Evolutionary conservation across 1,284 basidiomycete species (phyloP), one percentile per base, ranked within the genome.

Genomic region (Ustilago tritici): DNA sequence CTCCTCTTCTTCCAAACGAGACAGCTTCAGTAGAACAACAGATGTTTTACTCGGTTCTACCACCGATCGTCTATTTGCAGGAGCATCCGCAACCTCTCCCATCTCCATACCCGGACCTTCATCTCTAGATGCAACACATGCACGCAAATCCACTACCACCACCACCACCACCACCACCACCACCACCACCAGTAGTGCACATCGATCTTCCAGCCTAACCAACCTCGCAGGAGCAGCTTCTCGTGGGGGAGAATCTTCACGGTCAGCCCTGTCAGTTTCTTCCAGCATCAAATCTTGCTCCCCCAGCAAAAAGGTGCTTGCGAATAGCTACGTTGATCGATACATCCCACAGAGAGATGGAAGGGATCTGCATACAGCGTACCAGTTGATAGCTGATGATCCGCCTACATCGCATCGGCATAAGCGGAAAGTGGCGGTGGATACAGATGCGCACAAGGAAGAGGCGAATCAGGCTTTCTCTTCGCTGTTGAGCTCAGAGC

Each of bases 271-370:
- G 55, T 65, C 71, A 28, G 53, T 64, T 19, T 68, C 66, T 10
- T 63, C 64, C 19, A 61, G 76, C 62, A 66, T 56, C 61, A 73
- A 73, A 43, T 54, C 61, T 14, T 61, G 54, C 4, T 70, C 70
- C 5, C 67, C 70, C 2, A 65, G 62, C 36, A 74, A 72, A 35
- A 75, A 69, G 60, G 69, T 60, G 31, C 68, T 70, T 23, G 57
- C 67, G 4, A 41, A 57, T 50, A 71, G 64, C 68, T 71, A 71
- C 23, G 76, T 69, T 19, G 72, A 74, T 43, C 32, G 71, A 28
- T 90, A 89, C 82, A 90, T 90, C 56, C 89, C 89, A 9, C 88
- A 85, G 49, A 82, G 89, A 47, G 88, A 89, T 34, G 88, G 87
- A 0, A 78, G 86, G 10, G 89, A 90, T 66, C 76, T 89, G 14